Evolutionary conservation across 768 basidiomycete species (phyloP).

Genomic region (Tubosaeta brunneosetosa): DNA sequence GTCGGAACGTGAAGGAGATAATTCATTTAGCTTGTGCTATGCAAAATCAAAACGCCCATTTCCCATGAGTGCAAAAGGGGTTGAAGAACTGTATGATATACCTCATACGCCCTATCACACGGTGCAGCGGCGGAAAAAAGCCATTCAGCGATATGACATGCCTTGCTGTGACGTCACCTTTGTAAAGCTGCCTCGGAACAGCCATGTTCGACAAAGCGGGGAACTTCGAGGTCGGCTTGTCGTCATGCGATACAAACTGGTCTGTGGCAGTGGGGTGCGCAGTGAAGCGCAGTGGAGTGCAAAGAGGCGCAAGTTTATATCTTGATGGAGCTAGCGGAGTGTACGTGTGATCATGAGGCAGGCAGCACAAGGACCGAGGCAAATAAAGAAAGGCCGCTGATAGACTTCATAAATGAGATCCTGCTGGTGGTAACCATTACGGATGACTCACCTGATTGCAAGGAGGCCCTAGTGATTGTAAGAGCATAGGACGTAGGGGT

Average conservation of each 20-base stretch:
- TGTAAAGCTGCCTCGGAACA: not conserved
- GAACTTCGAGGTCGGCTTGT: not conserved
- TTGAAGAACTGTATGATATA: not conserved
- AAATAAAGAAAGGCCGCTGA: not conserved
- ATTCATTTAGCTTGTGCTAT: constrained; percentile 3
- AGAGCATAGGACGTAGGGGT: not conserved
- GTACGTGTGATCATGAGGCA: not conserved
- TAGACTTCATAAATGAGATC: not conserved
- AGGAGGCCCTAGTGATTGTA: not conserved
- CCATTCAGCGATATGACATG: not conserved
- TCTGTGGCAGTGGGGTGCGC: not conserved
- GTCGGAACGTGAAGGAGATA: not conserved
- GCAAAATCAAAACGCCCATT: not conserved
- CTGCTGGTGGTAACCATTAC: not conserved
- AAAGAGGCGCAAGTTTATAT: not conserved
- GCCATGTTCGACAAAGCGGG: not conserved
- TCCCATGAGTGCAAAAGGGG: not conserved
- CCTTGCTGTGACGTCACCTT: not conserved
- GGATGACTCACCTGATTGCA: not conserved
- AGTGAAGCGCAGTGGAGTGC: too few species aligned
- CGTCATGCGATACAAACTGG: not conserved
- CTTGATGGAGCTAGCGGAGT: not conserved
- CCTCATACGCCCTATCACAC: not conserved
- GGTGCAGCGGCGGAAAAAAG: not conserved
- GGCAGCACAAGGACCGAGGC: not conserved